Percentiles rank a stretch among this genome's conserved stretches.
phyloP scores from a whole-genome alignment of 2,329 filamentous ascomycete genomes.

The Verticillium dahliae region DNA sequence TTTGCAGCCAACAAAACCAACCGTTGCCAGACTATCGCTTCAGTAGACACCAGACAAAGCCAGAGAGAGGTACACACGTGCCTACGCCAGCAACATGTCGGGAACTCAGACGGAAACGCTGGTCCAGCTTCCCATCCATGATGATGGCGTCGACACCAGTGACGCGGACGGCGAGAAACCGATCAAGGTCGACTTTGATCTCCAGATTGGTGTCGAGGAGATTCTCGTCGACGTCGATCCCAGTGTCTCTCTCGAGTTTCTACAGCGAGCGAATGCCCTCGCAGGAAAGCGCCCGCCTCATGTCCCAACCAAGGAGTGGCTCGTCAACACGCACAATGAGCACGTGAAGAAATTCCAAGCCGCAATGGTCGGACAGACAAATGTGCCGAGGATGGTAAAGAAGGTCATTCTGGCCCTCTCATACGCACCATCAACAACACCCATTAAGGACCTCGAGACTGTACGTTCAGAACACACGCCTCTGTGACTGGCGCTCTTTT shows the following conservation, averaged over 20 bases:
- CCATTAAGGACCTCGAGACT: slow-evolving; percentile 6
- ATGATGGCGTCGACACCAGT: neutral
- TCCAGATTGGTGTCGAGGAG: slow-evolving; percentile 13
- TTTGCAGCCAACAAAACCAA: too few species aligned
- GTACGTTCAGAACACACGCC: slow-evolving; percentile 1
- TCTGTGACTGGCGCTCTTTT: neutral
- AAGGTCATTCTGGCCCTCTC: slow-evolving; percentile 15
- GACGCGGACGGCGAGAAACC: neutral
- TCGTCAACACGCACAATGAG: slow-evolving; percentile 13
- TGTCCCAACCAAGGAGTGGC: slow-evolving; percentile 5
- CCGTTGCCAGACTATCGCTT: neutral
- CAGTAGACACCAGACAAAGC: neutral
- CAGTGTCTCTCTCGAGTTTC: slow-evolving; percentile 13
- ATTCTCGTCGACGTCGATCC: slow-evolving; percentile 15
- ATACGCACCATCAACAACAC: slow-evolving; percentile 12
- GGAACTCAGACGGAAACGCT: neutral
- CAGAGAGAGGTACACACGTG: neutral
- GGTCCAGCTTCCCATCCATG: neutral
- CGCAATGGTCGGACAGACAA: neutral
- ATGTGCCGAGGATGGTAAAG: slow-evolving; percentile 15
- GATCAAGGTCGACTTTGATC: slow-evolving; percentile 8
- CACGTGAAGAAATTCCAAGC: neutral
- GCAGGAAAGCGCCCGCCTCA: slow-evolving; percentile 13
- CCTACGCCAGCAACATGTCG: neutral
- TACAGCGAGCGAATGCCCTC: slow-evolving; percentile 12